Base-by-base conservation (phyloP, 331 rosid species). In the Quercus phellos region DNA sequence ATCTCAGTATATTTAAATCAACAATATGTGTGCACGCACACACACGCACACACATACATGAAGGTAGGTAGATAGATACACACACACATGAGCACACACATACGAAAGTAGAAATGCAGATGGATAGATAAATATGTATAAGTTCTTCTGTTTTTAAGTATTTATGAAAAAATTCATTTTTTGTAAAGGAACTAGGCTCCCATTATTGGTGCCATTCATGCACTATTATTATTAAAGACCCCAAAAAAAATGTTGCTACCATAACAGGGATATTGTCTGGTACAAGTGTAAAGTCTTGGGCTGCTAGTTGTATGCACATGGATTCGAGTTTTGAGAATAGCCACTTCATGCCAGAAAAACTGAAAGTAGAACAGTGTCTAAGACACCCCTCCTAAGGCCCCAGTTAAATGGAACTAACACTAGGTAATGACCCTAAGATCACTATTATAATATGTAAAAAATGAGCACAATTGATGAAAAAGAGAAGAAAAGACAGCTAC, bases 21-120 rank as follows among this genome's bases (percentile, higher is more conserved):
- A n/a, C 1, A 0, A 3, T 19, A 56, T 18, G 2, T 3, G 10
- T 56, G 42, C 0, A 0, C 9, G 10, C 42, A 0, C 2, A 2
- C 43, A 2, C 43, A 2, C 43, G 1, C 38, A 7, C 43, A 38
- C 43, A 35, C 43, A 35, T 0, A 7, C 43, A 38, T 38, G 11
- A 2, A 38, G 1, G 43, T 38, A 38, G 43, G 43, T 38, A 38
- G 43, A 38, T 38, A 38, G 43, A 38, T 1, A 38, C 9, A 38
- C 43, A 38, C 1, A 30, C 35, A 32, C 35, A 32, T 1, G 7
- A 34, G 38, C 43, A 38, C 43, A 35, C 43, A 35, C 43, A 35
- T 56, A 21, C 0, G 4, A 3, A 58, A 9, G 24, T 19, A 22
- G n/a, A 59, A 13, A 59, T 1, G 8, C 7, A 13, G 67, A 59